A percentile compares a stretch with the other conserved stretches of the same genome.
Evolutionary conservation across 2,329 filamentous ascomycete genomes (phyloP).

Genomic region (Arthrinium puccinioides): DNA sequence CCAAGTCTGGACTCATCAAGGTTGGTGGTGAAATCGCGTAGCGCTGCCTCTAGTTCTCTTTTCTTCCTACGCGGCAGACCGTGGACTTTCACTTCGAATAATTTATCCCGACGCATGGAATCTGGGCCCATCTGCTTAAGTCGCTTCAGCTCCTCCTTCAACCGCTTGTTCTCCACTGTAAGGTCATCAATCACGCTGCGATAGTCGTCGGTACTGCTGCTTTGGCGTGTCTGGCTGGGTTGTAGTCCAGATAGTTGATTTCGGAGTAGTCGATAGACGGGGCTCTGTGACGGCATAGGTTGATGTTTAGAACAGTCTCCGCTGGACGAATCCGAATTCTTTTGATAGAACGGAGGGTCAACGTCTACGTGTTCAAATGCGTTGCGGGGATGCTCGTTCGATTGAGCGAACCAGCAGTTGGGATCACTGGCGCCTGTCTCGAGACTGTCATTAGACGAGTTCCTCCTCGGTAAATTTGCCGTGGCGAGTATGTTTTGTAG

Average conservation of each 20-base stretch:
- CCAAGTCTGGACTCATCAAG: constrained; percentile 44
- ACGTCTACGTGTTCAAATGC: constrained; percentile 44
- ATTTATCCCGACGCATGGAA: constrained; percentile 63
- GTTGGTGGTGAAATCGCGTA: constrained; percentile 62
- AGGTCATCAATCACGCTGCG: constrained; percentile 82
- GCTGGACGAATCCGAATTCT: constrained; percentile 43
- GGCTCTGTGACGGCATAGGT: constrained; percentile 14
- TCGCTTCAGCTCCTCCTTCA: constrained; percentile 66
- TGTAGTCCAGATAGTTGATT: constrained; percentile 8
- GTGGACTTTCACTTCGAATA: constrained; percentile 79
- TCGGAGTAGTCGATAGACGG: constrained; percentile 16
- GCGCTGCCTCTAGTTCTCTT: constrained; percentile 64
- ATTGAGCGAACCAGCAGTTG: constrained; percentile 46
- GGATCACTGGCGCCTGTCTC: constrained; percentile 42
- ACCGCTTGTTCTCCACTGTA: constrained; percentile 73
- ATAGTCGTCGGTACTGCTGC: constrained; percentile 65
- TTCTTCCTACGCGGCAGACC: constrained; percentile 66
- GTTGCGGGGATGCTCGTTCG: constrained; percentile 41
- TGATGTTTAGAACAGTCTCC: constrained; percentile 28
- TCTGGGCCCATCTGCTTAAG: constrained; percentile 62
- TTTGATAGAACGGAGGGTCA: constrained; percentile 49
- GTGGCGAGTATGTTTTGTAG: too few relatives aligned
- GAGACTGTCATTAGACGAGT: constrained; percentile 43
- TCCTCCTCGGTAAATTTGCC: constrained; percentile 18
- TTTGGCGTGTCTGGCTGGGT: constrained; percentile 28